Evolutionary conservation across 2,329 filamentous ascomycete species (phyloP), one percentile per base, ranked within the genome.

Genomic region (Teratosphaeria zuluensis): DNA sequence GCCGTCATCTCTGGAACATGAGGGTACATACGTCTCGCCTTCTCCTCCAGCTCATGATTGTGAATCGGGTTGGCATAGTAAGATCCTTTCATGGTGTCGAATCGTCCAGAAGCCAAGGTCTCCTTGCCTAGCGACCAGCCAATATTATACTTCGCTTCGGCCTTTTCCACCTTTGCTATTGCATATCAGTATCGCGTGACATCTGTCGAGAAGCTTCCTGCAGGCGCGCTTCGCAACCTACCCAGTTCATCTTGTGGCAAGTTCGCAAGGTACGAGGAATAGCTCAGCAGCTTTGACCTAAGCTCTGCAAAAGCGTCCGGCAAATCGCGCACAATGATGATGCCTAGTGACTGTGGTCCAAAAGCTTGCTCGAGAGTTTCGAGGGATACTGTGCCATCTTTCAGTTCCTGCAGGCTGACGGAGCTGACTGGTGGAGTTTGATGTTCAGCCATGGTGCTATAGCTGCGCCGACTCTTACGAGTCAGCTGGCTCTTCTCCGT

Each of bases 301-400:
- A 96, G 77, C n/a, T 81, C 75, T 14, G 81, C 74, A 67, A 95
- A 99, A 56, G 84, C 78, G 5, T 80, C 62, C 0, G 91, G 89
- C 0, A 97, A 83, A 70, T 91, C 89, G 70, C 88, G 90, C 54
- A 99, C 92, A n/a, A 97, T 78, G 58, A 99, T 86, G 56, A 99
- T 96, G 0, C 94, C 94, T 12, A 97, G 79, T 1, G 91, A 96
- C 30, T 89, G 84, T 1, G 92, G 90, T 0, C 94, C 94, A 71
- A 99, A 97, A 0, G 94, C 94, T 65, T 87, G 75, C 66, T 89
- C 83, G 11, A 94, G 80, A 0, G 82, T 82, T 58, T 83, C 80
- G 56, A 90, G 87, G 0, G 87, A 80, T 53, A 92, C 79, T 59
- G 80, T 81, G 21, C 84, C 67, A 56, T 65, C 57, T 56, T 70